Evolutionary conservation across 176 grass and related monocot genomes (phyloP).

Genomic region (Miscanthus lutarioriparius): DNA sequence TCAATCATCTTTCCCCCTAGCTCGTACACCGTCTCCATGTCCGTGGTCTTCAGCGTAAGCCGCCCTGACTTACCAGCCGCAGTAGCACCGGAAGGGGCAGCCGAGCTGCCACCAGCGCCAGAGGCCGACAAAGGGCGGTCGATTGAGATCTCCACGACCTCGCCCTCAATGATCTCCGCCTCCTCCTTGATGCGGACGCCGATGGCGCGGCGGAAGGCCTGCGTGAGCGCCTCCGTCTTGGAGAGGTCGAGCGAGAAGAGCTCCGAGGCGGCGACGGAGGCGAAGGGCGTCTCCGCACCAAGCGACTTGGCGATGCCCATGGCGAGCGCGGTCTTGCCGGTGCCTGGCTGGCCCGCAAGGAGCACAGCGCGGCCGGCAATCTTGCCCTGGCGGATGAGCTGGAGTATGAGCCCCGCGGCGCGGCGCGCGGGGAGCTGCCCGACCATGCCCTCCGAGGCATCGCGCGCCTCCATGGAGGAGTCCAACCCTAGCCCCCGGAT

Average conservation of each 20-base stretch:
- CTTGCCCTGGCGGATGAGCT: slow-evolving; percentile 84
- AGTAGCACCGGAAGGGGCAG: slow-evolving; percentile 34
- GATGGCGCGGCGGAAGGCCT: slow-evolving; percentile 84
- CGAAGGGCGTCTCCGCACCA: slow-evolving; percentile 88
- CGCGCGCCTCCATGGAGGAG: slow-evolving; percentile 78
- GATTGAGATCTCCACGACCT: slow-evolving; percentile 92
- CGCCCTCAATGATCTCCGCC: slow-evolving; percentile 97
- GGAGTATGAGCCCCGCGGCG: slow-evolving; percentile 75
- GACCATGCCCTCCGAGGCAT: slow-evolving; percentile 94
- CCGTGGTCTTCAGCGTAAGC: slow-evolving; percentile 89
- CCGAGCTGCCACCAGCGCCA: slow-evolving; percentile 23
- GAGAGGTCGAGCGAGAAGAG: slow-evolving; percentile 95
- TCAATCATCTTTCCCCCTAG: slow-evolving; percentile 98
- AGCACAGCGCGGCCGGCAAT: slow-evolving; percentile 85
- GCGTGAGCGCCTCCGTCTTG: slow-evolving; percentile 89
- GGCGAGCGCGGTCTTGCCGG: slow-evolving; percentile 89
- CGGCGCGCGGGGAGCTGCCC: slow-evolving; percentile 85
- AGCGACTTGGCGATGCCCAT: slow-evolving; percentile 98
- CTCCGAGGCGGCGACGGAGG: slow-evolving; percentile 79
- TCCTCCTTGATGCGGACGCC: slow-evolving; percentile 99
- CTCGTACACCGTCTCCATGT: slow-evolving; percentile 97
- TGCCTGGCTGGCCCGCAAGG: slow-evolving; percentile 87
- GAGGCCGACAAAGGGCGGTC: slow-evolving; percentile 61
- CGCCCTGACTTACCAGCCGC: slow-evolving; percentile 60
- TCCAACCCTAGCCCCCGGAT: slow-evolving; percentile 94